Conservation (phyloP, 192 early-diverging fungal genomes). For the Borealophlyctis nickersoniae region DNA sequence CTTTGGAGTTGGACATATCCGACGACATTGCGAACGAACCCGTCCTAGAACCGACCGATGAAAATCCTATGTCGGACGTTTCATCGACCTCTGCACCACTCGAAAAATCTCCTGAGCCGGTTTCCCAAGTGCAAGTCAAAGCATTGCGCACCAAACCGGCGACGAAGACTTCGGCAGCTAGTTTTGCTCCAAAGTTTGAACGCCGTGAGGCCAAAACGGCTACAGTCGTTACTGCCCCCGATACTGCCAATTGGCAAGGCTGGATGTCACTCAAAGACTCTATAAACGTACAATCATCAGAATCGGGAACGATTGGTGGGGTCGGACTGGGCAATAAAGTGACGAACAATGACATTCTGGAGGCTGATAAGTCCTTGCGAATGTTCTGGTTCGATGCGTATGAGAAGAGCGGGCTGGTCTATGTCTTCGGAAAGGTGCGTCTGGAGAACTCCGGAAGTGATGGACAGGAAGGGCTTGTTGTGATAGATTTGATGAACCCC, state of each 20-base stretch:
- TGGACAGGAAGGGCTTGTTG: conserved; percentile 1
- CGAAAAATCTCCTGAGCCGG: neutral
- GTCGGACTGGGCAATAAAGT: conserved; percentile 2
- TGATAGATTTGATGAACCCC: neutral
- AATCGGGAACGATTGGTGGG: conserved; percentile 3
- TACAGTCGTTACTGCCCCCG: conserved; percentile 32
- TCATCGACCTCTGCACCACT: neutral
- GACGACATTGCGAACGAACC: neutral
- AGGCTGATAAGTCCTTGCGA: conserved; percentile 55
- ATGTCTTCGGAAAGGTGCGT: conserved; percentile 89
- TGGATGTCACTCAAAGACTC: conserved; percentile 42
- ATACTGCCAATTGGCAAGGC: conserved; percentile 16
- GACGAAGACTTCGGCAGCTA: conserved; percentile 1
- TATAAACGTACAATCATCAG: conserved; percentile 16
- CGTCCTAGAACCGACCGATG: neutral
- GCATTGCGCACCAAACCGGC: conserved; percentile 9
- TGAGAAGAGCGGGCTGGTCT: conserved; percentile 77
- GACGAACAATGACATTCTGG: conserved; percentile 22
- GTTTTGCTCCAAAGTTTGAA: conserved; percentile 36
- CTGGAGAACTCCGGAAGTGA: neutral
- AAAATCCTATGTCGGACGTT: neutral
- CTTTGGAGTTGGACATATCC: neutral
- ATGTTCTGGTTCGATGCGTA: conserved; percentile 93
- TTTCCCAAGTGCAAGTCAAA: conserved; percentile 21
- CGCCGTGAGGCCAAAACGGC: conserved; percentile 18